Conservation (phyloP, 768 basidiomycete species). For the Trametes meyenii region DNA sequence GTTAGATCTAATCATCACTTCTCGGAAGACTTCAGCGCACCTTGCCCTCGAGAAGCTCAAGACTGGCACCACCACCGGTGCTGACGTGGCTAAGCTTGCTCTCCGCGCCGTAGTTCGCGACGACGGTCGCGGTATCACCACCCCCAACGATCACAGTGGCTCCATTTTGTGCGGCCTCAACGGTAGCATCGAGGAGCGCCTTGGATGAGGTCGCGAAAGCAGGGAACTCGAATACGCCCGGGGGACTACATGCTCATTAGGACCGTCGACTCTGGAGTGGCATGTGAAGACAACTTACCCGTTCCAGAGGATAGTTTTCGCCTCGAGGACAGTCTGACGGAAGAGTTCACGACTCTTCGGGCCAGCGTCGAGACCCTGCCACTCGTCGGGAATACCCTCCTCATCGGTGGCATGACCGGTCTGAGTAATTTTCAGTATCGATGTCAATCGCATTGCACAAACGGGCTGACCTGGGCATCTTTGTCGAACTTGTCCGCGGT, state of each 20-base stretch:
- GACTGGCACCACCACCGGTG: slow-evolving; percentile 91
- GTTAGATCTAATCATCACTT: not conserved
- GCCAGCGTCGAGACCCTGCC: slow-evolving; percentile 96
- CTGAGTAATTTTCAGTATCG: slow-evolving; percentile 39
- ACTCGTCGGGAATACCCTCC: slow-evolving; percentile 88
- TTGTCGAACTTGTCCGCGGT: slow-evolving; percentile 96
- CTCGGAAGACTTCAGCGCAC: slow-evolving; percentile 43
- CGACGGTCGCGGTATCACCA: slow-evolving; percentile 95
- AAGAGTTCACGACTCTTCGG: slow-evolving; percentile 82
- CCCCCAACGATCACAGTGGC: slow-evolving; percentile 95
- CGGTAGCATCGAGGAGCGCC: slow-evolving; percentile 78
- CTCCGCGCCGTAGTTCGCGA: slow-evolving; percentile 83
- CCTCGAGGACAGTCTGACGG: slow-evolving; percentile 74
- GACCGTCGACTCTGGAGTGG: not conserved
- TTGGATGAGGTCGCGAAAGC: slow-evolving; percentile 87
- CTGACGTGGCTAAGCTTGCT: slow-evolving; percentile 93
- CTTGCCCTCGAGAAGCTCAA: slow-evolving; percentile 98
- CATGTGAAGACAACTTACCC: slow-evolving; percentile 53
- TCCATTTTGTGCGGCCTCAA: slow-evolving; percentile 85
- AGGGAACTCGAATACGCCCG: slow-evolving; percentile 97
- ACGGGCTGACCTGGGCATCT: slow-evolving; percentile 70
- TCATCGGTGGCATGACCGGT: slow-evolving; percentile 74
- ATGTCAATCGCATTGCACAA: not conserved
- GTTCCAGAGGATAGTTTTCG: slow-evolving; percentile 98
- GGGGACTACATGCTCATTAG: slow-evolving; percentile 60